Percentiles rank a stretch among this genome's conserved stretches.
Conservation (phyloP, 1,139 yeast genomes). For the Lodderomyces oxycetoniae region DNA sequence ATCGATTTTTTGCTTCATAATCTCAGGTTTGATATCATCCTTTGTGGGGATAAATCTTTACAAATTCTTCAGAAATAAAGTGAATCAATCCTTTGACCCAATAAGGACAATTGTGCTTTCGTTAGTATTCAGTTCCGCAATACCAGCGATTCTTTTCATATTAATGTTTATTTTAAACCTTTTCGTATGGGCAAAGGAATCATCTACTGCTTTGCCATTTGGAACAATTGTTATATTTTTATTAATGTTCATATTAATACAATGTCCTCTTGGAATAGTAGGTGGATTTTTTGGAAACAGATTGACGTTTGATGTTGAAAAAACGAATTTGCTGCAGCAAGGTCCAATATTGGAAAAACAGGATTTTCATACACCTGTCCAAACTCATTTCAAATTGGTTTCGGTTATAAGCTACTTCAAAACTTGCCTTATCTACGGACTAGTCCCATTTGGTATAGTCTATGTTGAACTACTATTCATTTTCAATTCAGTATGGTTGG, state of each 20-base stretch:
- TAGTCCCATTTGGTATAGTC: slow-evolving; percentile 75
- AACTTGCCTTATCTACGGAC: slow-evolving; percentile 46
- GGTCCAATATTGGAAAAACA: background rate
- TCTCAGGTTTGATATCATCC: slow-evolving; percentile 73
- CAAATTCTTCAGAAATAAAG: slow-evolving; percentile 45
- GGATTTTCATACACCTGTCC: background rate
- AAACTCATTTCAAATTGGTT: background rate
- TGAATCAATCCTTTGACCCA: slow-evolving; percentile 22
- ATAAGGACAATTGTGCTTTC: slow-evolving; percentile 28
- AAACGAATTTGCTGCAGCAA: background rate
- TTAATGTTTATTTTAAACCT: slow-evolving; percentile 56
- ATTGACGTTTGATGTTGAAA: slow-evolving; percentile 17
- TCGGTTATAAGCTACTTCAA: slow-evolving; percentile 6
- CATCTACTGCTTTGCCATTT: slow-evolving; percentile 75
- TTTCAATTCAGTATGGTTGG: slow-evolving; percentile 75
- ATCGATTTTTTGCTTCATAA: slow-evolving; percentile 55
- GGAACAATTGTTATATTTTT: slow-evolving; percentile 61
- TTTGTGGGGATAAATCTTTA: slow-evolving; percentile 61
- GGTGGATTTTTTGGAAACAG: slow-evolving; percentile 65
- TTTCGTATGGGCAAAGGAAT: slow-evolving; percentile 72
- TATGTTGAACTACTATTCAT: slow-evolving; percentile 74
- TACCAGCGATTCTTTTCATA: slow-evolving; percentile 56
- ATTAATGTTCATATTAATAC: slow-evolving; percentile 54
- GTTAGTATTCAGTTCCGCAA: slow-evolving; percentile 51
- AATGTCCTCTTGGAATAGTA: slow-evolving; percentile 67